Evolutionary conservation across 139 green algal species (phyloP).

Genomic region (Haematococcus lacustris): DNA sequence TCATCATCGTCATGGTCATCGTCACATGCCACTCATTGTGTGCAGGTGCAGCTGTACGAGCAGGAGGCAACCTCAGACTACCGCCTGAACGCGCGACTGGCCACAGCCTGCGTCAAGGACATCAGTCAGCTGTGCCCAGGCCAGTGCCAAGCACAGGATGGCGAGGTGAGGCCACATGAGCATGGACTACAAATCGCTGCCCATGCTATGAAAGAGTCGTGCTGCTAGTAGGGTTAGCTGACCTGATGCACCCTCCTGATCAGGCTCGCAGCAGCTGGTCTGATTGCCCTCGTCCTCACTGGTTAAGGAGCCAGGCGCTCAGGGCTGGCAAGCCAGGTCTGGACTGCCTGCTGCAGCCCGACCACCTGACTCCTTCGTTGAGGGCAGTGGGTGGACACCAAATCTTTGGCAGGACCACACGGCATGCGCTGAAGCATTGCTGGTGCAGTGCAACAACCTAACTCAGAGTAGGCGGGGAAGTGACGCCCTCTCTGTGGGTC

Average conservation of each 20-base stretch:
- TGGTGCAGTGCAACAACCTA: not conserved
- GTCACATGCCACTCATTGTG: not conserved
- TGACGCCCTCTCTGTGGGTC: not conserved
- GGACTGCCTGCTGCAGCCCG: too few species aligned
- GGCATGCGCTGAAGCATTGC: not conserved
- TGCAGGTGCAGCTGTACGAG: constrained; percentile 42
- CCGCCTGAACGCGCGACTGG: constrained; percentile 79
- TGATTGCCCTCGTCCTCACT: too few species aligned
- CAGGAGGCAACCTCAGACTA: constrained; percentile 62
- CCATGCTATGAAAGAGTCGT: too few species aligned
- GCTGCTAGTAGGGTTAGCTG: too few species aligned
- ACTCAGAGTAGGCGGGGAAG: too few species aligned
- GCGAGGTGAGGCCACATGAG: constrained; percentile 10
- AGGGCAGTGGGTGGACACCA: too few species aligned
- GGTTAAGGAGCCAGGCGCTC: too few species aligned
- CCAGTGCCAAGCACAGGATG: constrained; percentile 35
- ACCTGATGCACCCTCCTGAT: too few species aligned
- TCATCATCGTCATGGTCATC: not conserved
- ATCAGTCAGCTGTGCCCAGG: constrained; percentile 56
- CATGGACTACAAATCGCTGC: too few species aligned
- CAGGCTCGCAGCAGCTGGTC: too few species aligned
- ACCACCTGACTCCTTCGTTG: too few species aligned
- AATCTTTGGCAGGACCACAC: not conserved
- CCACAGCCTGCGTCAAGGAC: constrained; percentile 65
- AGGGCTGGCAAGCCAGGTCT: too few species aligned